Percentiles rank a stretch among this genome's conserved stretches.
Conservation (phyloP, 805 yeast species). For the Candida endomychidarum region DNA sequence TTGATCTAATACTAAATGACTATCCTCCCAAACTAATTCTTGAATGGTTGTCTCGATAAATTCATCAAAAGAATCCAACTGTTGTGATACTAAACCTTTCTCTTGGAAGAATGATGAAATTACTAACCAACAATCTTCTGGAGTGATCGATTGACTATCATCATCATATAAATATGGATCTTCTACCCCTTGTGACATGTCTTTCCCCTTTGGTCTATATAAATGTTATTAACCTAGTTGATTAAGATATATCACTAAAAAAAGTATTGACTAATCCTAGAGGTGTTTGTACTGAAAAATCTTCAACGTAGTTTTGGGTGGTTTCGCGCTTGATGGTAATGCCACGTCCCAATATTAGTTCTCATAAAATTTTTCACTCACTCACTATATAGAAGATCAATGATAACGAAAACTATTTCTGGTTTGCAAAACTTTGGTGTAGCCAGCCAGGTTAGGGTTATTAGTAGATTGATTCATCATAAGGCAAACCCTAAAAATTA, state of each 20-base stretch:
- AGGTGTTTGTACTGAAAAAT: slow-evolving; percentile 4
- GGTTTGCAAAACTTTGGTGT: background rate
- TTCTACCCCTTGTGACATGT: slow-evolving; percentile 22
- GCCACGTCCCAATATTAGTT: slow-evolving; percentile 1
- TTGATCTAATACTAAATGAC: slow-evolving; percentile 90
- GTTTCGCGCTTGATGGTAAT: slow-evolving; percentile 10
- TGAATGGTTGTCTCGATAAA: slow-evolving; percentile 95
- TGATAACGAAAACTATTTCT: slow-evolving; percentile 1
- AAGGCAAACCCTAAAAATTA: slow-evolving; percentile 31
- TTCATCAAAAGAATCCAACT: slow-evolving; percentile 96
- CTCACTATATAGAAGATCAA: background rate
- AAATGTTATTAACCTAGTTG: background rate
- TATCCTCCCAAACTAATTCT: slow-evolving; percentile 94
- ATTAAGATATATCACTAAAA: slow-evolving; percentile 1
- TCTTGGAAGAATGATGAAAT: slow-evolving; percentile 94
- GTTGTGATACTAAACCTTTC: slow-evolving; percentile 96
- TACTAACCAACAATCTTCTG: slow-evolving; percentile 99
- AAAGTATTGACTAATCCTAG: slow-evolving; percentile 4
- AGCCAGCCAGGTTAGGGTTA: no score
- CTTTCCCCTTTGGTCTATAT: background rate
- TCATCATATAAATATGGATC: slow-evolving; percentile 76
- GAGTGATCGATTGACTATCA: slow-evolving; percentile 67
- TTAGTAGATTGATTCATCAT: slow-evolving; percentile 30
- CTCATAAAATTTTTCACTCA: slow-evolving; percentile 4
- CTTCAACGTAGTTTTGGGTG: slow-evolving; percentile 2